Evolutionary conservation across 1,284 basidiomycete species (phyloP).

Genomic region (Heterobasidion annosum): DNA sequence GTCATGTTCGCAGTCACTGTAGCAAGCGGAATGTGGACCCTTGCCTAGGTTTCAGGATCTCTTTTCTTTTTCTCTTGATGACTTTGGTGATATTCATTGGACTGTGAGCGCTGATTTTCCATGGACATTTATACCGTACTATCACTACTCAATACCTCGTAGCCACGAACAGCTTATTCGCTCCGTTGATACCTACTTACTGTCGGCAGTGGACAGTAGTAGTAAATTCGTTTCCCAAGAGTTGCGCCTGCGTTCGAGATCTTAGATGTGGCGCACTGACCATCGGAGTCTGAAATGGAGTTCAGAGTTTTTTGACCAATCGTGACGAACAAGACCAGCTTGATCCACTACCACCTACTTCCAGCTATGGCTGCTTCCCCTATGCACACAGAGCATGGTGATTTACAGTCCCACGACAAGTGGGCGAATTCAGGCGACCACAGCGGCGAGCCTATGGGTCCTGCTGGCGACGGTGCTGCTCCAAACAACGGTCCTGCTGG

Average conservation of each 20-base stretch:
- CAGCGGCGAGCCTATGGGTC: constrained; percentile 35
- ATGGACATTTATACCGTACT: neutral
- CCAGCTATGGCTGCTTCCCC: constrained; percentile 42
- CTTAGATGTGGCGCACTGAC: constrained; percentile 7
- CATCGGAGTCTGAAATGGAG: constrained; percentile 11
- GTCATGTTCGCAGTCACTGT: constrained; percentile 25
- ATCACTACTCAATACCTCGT: neutral
- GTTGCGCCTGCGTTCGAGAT: neutral
- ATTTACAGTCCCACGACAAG: constrained; percentile 30
- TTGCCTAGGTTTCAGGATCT: constrained; percentile 14
- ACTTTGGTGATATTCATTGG: neutral
- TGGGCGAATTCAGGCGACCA: constrained; percentile 47
- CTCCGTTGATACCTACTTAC: neutral
- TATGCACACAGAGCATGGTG: constrained; percentile 22
- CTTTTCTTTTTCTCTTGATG: neutral
- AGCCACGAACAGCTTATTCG: neutral
- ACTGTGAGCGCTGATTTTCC: neutral
- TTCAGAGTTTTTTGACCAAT: constrained; percentile 3
- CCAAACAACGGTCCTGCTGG: constrained; percentile 34
- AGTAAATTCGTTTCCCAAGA: neutral
- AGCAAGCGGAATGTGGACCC: constrained; percentile 18
- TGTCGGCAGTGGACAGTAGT: neutral
- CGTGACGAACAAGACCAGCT: neutral
- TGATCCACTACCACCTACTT: constrained; percentile 3
- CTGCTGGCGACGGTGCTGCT: constrained; percentile 33